Base-by-base conservation (phyloP, 495 filamentous ascomycete species). In the Hyphodiscus hymeniophilus region DNA sequence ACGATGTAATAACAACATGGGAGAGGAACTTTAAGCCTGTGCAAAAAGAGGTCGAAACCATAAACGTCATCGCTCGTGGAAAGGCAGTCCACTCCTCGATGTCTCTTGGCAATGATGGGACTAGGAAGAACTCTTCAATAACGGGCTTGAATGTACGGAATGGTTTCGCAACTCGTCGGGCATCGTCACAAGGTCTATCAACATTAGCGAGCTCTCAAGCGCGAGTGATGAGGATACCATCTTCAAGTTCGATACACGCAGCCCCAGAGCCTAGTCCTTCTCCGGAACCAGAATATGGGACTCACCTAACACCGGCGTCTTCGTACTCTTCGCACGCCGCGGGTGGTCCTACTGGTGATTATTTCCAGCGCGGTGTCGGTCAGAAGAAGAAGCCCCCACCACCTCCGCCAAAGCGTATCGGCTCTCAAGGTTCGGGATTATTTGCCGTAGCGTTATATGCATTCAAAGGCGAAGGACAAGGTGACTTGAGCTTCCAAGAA, bases 361-460 rank as follows among this genome's bases (percentile, higher is more conserved):
- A 56, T 34, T 56, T 60, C 44, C 53, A 55, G 34, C 53, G 53
- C 7, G 30, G 28, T n/a, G 54, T 34, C 1, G 48, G 28, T 4
- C 26, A 36, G 34, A 63, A 63, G 54, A 63, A 62, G 50, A 59
- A 59, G 33, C 56, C 60, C 6, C 61, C 61, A 3, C 61, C 61
- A 1, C 59, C 59, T 15, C 61, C 61, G 15, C 58, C 60, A 7
- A 63, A 63, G 48, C 43, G 56, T 16, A 51, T 57, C 7, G 57
- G 49, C 10, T 54, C 54, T 1, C 38, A 50, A 26, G 40, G 34
- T 17, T 38, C 26, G 0, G 77, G 69, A 2, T 61, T 76, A 20
- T 95, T 73, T 54, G 89, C 94, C 8, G 80, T 82, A 1, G 91
- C 91, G 3, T 64, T 89, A 54, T 96, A 87, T 64, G 73, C 82